phyloP scores from a whole-genome alignment of 225 moss, liverwort and hornwort species.

The Rhytidiadelphus loreus region DNA sequence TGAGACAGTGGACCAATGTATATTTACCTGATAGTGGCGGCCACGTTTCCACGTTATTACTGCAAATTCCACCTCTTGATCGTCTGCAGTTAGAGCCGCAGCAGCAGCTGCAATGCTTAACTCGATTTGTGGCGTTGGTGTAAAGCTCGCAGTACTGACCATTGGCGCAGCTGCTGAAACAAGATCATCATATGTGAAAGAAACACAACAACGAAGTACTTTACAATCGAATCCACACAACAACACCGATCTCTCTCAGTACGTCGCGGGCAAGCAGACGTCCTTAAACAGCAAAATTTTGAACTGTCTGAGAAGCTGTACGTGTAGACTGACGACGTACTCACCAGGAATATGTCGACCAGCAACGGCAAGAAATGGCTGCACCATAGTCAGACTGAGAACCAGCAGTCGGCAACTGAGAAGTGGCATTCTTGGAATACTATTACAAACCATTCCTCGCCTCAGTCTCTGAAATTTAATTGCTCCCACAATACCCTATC shows the following conservation, averaged over 20 bases:
- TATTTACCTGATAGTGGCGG: constrained; percentile 7
- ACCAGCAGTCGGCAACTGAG: constrained; percentile 12
- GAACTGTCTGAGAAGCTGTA: background rate
- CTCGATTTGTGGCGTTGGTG: constrained; percentile 29
- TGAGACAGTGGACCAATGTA: background rate
- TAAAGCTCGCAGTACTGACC: constrained; percentile 9
- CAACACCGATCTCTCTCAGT: background rate
- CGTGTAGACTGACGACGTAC: background rate
- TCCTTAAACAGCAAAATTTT: background rate
- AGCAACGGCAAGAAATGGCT: constrained; percentile 6
- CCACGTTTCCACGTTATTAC: background rate
- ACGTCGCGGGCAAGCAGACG: background rate
- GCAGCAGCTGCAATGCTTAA: background rate
- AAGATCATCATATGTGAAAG: background rate
- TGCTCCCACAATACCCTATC: background rate
- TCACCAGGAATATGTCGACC: constrained; percentile 36
- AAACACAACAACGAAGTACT: background rate
- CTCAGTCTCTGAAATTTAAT: background rate
- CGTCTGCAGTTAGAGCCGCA: background rate
- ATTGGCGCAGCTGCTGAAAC: background rate
- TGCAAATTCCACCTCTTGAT: background rate
- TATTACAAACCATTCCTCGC: background rate
- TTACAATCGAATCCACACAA: background rate
- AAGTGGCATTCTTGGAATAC: constrained; percentile 10
- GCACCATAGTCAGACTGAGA: constrained; percentile 13